Base-by-base conservation (phyloP, 2,329 filamentous ascomycete genomes). In the Didymella lethalis region DNA sequence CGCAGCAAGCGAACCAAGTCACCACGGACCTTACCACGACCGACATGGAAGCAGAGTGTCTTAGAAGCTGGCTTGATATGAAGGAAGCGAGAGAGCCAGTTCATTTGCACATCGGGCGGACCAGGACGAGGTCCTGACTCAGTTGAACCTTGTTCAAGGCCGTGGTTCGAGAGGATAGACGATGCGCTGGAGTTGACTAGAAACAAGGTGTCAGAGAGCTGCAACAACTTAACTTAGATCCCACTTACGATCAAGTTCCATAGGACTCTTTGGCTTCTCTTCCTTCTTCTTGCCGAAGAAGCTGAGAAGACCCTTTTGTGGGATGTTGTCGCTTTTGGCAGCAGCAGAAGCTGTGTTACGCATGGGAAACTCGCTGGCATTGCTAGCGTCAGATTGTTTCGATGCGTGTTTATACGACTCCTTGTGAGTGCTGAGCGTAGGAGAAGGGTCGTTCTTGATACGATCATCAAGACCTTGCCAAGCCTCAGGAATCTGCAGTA, bases 31-130 rank as follows among this genome's bases (percentile, higher is more conserved):
- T 88, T 86, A n/a, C 84, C 83, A 67, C 90, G 89, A 5, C 89
- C 86, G 25, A 92, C 83, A 3, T 84, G 84, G 74, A 97, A 88
- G 74, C 92, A 95, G 16, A 97, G 78, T 28, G 91, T 84, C 63
- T 87, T 86, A 16, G 83, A 89, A 0, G 89, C 91, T 1, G 94
- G 94, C 75, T 95, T 97, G 72, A 97, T 89, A 54, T 92, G 88
- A 80, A 98, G 92, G 45, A 98, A 86, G 16, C 92, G 90, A 29
- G 92, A 90, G 52, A 98, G 85, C 93, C 94, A 97, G 67, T 90
- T 96, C 71, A 66, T 70, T 49, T 78, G 92, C 88, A 72, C 64
- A 64, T 80, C 66, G 54, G 73, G 60, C 56, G 75, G 58, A 50
- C 67, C 61, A 46, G 62, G 31, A n/a, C 64, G 72, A 57, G 56